Percentiles rank a stretch among this genome's conserved stretches.
phyloP scores from a whole-genome alignment of 2,329 filamentous ascomycete genomes.

The Arthrobotrys iridis region DNA sequence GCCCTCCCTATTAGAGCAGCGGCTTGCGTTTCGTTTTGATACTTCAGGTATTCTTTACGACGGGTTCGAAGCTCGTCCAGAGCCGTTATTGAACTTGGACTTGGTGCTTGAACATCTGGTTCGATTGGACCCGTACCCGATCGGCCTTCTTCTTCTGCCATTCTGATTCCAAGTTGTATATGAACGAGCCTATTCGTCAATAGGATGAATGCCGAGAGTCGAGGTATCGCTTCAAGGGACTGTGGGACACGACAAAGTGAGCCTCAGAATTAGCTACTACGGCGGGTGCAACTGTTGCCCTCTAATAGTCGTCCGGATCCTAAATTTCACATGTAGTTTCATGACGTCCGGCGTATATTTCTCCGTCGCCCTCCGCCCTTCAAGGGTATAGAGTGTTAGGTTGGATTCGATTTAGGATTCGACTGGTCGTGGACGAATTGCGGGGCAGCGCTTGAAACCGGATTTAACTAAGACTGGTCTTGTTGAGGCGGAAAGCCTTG shows the following conservation, averaged over 20 bases:
- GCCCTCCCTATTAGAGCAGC: conserved; percentile 13
- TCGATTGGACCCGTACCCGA: conserved; percentile 1
- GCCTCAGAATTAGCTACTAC: background rate
- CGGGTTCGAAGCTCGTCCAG: conserved; percentile 49
- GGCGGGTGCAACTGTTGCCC: background rate
- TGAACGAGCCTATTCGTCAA: background rate
- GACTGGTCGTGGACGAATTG: background rate
- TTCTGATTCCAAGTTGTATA: background rate
- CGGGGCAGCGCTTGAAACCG: background rate
- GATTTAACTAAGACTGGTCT: background rate
- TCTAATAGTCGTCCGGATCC: conserved; percentile 5
- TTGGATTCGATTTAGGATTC: background rate
- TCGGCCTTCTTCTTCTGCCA: conserved; percentile 21
- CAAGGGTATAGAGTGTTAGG: background rate
- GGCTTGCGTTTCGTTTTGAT: conserved; percentile 38
- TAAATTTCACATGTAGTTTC: conserved; percentile 6
- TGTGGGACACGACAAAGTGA: no score
- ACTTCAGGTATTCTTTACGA: conserved; percentile 40
- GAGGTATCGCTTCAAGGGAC: no score
- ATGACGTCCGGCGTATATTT: conserved; percentile 14
- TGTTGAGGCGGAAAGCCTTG: background rate
- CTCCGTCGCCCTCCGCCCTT: conserved; percentile 6
- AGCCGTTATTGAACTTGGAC: conserved; percentile 16
- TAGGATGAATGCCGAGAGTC: background rate
- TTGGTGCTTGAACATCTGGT: conserved; percentile 48